Percentiles rank a stretch among this genome's conserved stretches.
Conservation (phyloP, 768 basidiomycete genomes). For the Amanita muscaria region DNA sequence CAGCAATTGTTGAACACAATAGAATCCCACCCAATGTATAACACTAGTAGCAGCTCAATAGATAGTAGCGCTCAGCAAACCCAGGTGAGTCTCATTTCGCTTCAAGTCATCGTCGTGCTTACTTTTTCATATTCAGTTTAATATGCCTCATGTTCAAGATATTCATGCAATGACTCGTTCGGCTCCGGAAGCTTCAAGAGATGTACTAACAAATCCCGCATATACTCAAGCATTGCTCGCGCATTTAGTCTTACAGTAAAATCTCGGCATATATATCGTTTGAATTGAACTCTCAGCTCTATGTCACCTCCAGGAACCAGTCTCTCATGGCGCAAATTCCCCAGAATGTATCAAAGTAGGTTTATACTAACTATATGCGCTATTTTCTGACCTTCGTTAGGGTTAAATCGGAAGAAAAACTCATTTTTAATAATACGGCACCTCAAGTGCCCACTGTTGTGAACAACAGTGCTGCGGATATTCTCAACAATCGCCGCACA, state of each 20-base stretch:
- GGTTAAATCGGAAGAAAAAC: background rate
- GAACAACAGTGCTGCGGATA: background rate
- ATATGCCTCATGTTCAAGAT: no score
- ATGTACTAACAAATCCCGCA: no score
- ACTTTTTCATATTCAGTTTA: no score
- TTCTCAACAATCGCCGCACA: background rate
- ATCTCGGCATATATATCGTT: no score
- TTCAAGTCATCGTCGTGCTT: no score
- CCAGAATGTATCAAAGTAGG: conserved; percentile 1
- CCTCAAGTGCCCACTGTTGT: background rate
- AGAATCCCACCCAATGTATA: background rate
- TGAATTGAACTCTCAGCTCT: background rate
- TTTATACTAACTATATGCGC: background rate
- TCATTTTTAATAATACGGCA: background rate
- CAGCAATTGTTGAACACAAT: no score
- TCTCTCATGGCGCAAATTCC: conserved; percentile 14
- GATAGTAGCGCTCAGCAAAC: background rate
- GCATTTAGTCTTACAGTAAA: no score
- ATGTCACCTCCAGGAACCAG: conserved; percentile 10
- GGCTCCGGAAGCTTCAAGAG: background rate
- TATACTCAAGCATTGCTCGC: no score
- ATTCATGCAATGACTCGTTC: background rate
- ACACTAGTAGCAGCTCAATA: background rate
- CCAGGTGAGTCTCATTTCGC: background rate
- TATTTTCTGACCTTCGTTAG: conserved; percentile 1